Evolutionary conservation across 345 rosid species (phyloP).

Genomic region (Eucalyptus tenuipes): DNA sequence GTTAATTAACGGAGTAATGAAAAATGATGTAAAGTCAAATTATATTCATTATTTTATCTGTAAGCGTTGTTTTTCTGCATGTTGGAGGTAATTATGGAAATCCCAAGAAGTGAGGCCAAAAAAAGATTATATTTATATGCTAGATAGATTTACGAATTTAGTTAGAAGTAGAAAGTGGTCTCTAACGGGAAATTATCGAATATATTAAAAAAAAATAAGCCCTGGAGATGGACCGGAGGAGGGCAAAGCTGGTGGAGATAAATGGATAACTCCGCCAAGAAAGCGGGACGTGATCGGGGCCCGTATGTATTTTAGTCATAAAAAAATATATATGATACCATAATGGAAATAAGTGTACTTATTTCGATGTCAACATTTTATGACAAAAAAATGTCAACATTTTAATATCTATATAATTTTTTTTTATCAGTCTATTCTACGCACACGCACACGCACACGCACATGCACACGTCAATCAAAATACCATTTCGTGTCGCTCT

Average conservation of each 20-base stretch:
- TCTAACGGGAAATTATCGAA: not conserved
- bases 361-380: not conserved
- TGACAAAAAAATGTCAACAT: not conserved
- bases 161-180: not conserved
- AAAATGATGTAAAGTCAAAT: not conserved
- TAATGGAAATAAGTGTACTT: not conserved
- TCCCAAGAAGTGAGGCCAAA: not conserved
- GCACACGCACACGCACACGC: accelerated
- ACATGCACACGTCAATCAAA: not conserved
- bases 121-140: not conserved
- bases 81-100: not conserved
- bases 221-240: not conserved
- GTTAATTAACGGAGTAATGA: not conserved
- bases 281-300: not conserved
- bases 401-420: not conserved
- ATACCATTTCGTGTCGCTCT: not conserved
- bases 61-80: not conserved
- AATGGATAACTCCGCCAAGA: not conserved
- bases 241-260: not conserved
- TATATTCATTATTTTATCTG: not conserved
- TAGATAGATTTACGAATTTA: not conserved
- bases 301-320: not conserved
- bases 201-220: not conserved
- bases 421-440: not conserved
- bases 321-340: not conserved